Percentiles rank a stretch among this genome's conserved stretches.
Conservation (phyloP, 164 flowering plant genomes). For the Litsea cubeba region DNA sequence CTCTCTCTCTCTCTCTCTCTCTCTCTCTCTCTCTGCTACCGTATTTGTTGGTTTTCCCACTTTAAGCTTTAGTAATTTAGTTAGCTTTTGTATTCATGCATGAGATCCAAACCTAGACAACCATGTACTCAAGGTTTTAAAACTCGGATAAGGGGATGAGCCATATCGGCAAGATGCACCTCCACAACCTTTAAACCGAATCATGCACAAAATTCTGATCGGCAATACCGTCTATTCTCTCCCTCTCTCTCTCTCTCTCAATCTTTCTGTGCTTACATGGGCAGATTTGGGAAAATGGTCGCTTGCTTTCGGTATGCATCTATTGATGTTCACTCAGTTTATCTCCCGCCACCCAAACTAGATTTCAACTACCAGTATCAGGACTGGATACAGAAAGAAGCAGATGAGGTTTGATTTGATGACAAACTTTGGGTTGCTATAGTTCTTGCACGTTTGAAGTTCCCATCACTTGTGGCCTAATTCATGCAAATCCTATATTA, state of each 20-base stretch:
- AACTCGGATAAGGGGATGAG: no score
- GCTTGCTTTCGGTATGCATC: constrained; percentile 99
- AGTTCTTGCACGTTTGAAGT: background rate
- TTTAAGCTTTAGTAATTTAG: no score
- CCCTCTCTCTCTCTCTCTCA: background rate
- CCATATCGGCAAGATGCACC: no score
- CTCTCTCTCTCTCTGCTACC: no score
- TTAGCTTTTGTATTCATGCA: no score
- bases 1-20: background rate
- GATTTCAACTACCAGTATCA: constrained; percentile 69
- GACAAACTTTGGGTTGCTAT: background rate
- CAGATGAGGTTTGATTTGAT: constrained; percentile 47
- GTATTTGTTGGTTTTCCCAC: background rate
- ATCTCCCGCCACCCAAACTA: constrained; percentile 78
- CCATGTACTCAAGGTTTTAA: no score
- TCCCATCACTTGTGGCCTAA: constrained; percentile 12
- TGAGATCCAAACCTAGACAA: no score
- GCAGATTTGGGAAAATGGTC: constrained; percentile 93
- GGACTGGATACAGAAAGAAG: constrained; percentile 84
- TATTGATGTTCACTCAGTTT: constrained; percentile 87
- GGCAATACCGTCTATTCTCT: no score
- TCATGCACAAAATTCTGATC: no score
- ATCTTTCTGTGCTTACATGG: constrained; percentile 19
- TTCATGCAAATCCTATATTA: constrained; percentile 13
- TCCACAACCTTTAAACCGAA: no score